Evolutionary conservation across 2,329 filamentous ascomycete species (phyloP), one percentile per base, ranked within the genome.

Genomic region (Tolypocladium tropicale): DNA sequence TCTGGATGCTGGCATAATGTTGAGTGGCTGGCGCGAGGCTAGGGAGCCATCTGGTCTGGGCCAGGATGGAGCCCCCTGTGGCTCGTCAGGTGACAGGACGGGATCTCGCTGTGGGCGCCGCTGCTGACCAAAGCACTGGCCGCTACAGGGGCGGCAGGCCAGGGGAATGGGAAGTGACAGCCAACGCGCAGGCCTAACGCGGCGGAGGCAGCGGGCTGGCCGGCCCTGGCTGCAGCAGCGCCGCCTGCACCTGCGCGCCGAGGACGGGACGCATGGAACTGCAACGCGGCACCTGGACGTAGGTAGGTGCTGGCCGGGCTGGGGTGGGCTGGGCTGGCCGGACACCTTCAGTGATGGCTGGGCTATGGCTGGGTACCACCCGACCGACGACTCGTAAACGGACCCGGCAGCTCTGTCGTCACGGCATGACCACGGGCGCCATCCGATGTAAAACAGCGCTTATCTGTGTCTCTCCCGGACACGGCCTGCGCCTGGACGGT

Each of bases 71-170:
- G 36, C 14, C 53, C 52, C 52, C 39, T 52, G 48, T 46, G 18
- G 34, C 48, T n/a, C 36, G 55, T 59, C 56, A 59, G 55, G 56
- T 59, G 56, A 59, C 51, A 55, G 54, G 56, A 28, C 34, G 43
- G 54, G 43, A 51, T 53, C 50, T 57, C 41, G 43, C 33, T 18
- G 43, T 55, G 49, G 55, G 55, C 36, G 53, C 50, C 32, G 23
- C 55, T 55, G 57, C 57, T 58, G 57, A 54, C 57, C 53, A 46
- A 53, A 53, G 55, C 55, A 53, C 50, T 50, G 55, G 46, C 55
- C 57, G 55, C 39, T 53, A 59, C 53, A 43, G 57, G 57, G 57
- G 46, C 55, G 28, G 51, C n/a, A 12, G 1, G 34, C 51, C 51
- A 37, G 34, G 51, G 49, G 49, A 36, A 49, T 14, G n/a, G 37